phyloP scores from a whole-genome alignment of 176 grass and related monocot genomes.

The Eremochloa ophiuroides region DNA sequence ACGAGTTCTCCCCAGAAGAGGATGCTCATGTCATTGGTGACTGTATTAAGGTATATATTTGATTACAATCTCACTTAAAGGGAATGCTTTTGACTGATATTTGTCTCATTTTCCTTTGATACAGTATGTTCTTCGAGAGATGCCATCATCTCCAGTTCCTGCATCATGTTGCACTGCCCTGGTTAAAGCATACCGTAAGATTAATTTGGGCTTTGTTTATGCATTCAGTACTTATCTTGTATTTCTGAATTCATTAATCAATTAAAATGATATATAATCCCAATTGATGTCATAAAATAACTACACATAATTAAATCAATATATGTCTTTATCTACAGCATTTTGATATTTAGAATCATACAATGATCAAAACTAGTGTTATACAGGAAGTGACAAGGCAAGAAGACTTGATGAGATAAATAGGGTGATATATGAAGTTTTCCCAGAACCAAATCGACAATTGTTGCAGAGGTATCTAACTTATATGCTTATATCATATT shows the following conservation, averaged over 20 bases:
- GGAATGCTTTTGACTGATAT: constrained; percentile 12
- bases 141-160: constrained; percentile 84
- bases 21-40: constrained; percentile 98
- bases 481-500: background rate
- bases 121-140: constrained; percentile 88
- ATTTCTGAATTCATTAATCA: constrained; percentile 19
- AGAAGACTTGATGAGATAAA: constrained; percentile 72
- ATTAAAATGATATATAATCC: background rate
- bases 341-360: constrained; percentile 26
- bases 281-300: constrained; percentile 22
- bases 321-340: constrained; percentile 10
- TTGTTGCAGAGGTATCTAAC: constrained; percentile 77
- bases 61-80: background rate
- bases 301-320: constrained; percentile 10
- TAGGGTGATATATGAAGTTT: constrained; percentile 81
- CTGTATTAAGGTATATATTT: constrained; percentile 89
- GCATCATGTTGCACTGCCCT: constrained; percentile 81
- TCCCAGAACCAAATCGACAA: constrained; percentile 81
- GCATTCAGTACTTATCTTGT: constrained; percentile 9
- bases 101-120: constrained; percentile 38
- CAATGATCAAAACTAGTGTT: constrained; percentile 37
- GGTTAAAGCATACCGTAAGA: constrained; percentile 86
- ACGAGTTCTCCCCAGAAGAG: constrained; percentile 87
- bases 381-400: constrained; percentile 61
- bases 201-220: constrained; percentile 13